A percentile compares a stretch with the other conserved stretches of the same genome.
phyloP scores from a whole-genome alignment of 2,329 filamentous ascomycete species.

The Cercospora sp. region DNA sequence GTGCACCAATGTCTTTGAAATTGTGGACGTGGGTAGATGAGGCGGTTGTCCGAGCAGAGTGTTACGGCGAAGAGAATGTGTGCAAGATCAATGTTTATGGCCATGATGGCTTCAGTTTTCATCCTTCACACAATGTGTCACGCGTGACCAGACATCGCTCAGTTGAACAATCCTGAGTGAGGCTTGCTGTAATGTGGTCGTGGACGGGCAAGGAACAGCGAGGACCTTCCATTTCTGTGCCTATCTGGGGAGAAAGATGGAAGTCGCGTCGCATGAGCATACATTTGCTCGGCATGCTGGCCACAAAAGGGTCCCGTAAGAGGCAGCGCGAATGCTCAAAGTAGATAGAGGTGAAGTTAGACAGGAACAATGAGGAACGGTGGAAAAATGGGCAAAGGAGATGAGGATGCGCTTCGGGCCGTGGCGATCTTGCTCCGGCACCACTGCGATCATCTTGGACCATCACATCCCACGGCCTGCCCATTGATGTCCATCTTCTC shows the following conservation, averaged over 20 bases:
- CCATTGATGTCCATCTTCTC: not conserved
- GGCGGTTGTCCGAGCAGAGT: not conserved
- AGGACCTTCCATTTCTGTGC: no score
- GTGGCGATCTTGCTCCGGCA: not conserved
- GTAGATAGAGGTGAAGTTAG: not conserved
- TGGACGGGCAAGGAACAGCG: no score
- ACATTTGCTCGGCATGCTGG: no score
- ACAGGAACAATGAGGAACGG: not conserved
- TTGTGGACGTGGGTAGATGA: not conserved
- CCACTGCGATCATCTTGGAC: not conserved
- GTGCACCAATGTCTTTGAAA: no score
- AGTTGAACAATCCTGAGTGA: no score
- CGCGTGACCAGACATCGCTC: no score
- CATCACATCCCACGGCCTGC: not conserved
- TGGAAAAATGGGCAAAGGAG: not conserved
- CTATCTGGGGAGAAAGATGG: no score
- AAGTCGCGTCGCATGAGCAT: no score
- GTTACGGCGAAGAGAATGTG: not conserved
- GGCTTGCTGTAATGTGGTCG: no score
- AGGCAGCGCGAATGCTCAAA: not conserved
- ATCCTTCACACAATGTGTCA: not conserved
- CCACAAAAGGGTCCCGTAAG: not conserved
- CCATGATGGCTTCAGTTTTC: not conserved
- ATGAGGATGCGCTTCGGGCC: not conserved
- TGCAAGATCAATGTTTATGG: not conserved